These are phyloP conservation scores for Clavulina sp. DNA, from an alignment of 768 basidiomycete species.

Conservation along the genomic window DNA sequence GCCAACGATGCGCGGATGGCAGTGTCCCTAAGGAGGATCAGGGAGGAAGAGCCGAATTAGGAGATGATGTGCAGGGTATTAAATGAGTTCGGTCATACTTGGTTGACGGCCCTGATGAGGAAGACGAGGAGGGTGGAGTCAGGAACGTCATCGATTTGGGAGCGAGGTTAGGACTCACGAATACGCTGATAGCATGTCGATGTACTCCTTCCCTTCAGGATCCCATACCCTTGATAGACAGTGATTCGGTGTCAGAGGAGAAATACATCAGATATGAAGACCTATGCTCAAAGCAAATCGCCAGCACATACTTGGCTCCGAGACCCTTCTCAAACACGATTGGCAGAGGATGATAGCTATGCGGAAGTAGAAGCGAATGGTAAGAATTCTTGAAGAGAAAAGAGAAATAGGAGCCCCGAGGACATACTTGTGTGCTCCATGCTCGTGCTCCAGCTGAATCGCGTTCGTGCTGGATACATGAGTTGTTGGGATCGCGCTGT, in stretches of 20 bases:
- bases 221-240: slow-evolving; percentile 53
- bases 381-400: slow-evolving; percentile 13
- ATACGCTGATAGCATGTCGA: slow-evolving; percentile 96
- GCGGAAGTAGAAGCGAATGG: slow-evolving; percentile 24
- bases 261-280: slow-evolving; percentile 9
- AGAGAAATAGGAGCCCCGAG: slow-evolving; percentile 5
- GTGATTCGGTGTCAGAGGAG: slow-evolving; percentile 6
- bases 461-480: slow-evolving; percentile 35
- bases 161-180: slow-evolving; percentile 39
- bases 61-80: no score
- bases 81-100: slow-evolving; percentile 30
- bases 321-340: slow-evolving; percentile 82
- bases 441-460: slow-evolving; percentile 63
- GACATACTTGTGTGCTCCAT: slow-evolving; percentile 80
- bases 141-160: not conserved
- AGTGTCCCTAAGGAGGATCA: slow-evolving; percentile 46
- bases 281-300: no score
- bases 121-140: not conserved
- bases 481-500: slow-evolving; percentile 3
- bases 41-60: not conserved
- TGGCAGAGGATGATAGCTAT: slow-evolving; percentile 88
- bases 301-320: slow-evolving; percentile 63
- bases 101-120: slow-evolving; percentile 61
- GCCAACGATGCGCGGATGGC: slow-evolving; percentile 73
- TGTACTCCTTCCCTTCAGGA: slow-evolving; percentile 86